These are phyloP conservation scores for Prototheca stagnorum DNA, from an alignment of 163 green algal genomes.

Conservation along the genomic window DNA sequence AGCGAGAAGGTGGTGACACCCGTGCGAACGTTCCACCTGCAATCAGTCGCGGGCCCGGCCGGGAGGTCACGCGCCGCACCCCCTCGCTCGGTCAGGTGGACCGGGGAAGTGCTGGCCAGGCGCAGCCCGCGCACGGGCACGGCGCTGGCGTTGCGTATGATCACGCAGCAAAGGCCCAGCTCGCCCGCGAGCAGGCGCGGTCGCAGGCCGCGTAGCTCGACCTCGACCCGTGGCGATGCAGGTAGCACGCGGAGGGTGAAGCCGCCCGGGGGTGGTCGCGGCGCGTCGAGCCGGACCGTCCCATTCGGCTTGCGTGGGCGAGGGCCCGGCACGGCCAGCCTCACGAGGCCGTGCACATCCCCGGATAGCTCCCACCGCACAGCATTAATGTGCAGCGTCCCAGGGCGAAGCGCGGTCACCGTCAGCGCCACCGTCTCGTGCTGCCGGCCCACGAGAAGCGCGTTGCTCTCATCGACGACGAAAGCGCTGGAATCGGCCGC, in stretches of 20 bases:
- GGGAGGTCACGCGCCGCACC: too few relatives aligned
- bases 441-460: neutral
- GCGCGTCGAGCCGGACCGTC: neutral
- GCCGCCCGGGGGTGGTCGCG: neutral
- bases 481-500: neutral
- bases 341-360: conserved; percentile 17
- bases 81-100: too few relatives aligned
- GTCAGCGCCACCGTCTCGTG: conserved; percentile 28
- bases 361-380: conserved; percentile 51
- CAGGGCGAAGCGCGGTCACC: conserved; percentile 29
- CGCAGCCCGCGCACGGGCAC: conserved; percentile 19
- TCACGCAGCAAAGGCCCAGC: conserved; percentile 27
- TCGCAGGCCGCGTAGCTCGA: conserved; percentile 26
- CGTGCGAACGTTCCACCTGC: too few relatives aligned
- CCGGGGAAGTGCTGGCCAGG: too few relatives aligned
- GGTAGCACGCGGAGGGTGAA: conserved; percentile 38
- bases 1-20: too few relatives aligned
- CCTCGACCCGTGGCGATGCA: conserved; percentile 47
- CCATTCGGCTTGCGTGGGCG: neutral
- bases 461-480: neutral
- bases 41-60: too few relatives aligned
- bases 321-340: conserved; percentile 17
- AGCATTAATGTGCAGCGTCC: conserved; percentile 39
- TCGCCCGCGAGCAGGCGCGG: conserved; percentile 38
- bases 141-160: conserved; percentile 29